A percentile compares a stretch with the other conserved stretches of the same genome.
phyloP scores from a whole-genome alignment of 768 basidiomycete genomes.

The Pisolithus microcarpus region DNA sequence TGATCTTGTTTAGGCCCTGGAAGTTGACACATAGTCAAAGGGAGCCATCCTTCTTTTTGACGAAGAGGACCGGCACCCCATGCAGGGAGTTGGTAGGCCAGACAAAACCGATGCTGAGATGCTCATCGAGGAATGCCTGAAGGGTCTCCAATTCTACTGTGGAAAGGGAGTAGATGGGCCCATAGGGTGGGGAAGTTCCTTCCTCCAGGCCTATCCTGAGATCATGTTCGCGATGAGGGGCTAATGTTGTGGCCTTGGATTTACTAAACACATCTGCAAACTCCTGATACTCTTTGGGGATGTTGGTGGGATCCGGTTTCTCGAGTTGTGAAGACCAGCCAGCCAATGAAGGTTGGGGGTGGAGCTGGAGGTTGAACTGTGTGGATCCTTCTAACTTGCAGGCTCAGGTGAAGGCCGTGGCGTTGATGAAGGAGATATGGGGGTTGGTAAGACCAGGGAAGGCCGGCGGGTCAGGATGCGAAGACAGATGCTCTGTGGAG shows the following conservation, averaged over 20 bases:
- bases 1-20: too few relatives aligned
- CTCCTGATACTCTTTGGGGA: constrained; percentile 5
- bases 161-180: not conserved
- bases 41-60: too few relatives aligned
- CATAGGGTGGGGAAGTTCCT: not conserved
- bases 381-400: not conserved
- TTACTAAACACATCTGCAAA: constrained; percentile 14
- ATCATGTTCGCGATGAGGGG: not conserved
- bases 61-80: not conserved
- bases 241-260: not conserved
- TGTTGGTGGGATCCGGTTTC: too few relatives aligned
- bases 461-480: not conserved
- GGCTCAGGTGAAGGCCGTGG: not conserved
- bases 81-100: not conserved
- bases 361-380: not conserved
- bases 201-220: not conserved
- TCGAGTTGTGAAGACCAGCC: not conserved
- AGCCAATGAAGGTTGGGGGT: too few relatives aligned
- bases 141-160: constrained; percentile 27
- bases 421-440: not conserved
- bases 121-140: constrained; percentile 28
- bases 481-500: too few relatives aligned
- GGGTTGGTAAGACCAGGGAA: not conserved
- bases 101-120: constrained; percentile 15
- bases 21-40: too few relatives aligned